Conservation (phyloP, 163 green algal genomes). For the Volvox carteri region DNA sequence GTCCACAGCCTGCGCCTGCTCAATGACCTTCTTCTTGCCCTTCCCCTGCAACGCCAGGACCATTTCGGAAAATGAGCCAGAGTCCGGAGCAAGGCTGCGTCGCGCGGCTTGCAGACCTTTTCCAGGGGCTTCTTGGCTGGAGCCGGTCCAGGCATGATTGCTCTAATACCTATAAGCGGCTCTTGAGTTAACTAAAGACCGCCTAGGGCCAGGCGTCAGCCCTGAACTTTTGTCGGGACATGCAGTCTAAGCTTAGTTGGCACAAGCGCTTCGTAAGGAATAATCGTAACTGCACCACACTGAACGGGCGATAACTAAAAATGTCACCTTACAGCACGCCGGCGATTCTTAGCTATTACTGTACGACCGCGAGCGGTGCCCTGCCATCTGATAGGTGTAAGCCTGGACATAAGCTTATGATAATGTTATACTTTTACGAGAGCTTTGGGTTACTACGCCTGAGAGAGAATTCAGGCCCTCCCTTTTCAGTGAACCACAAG, state of each 20-base stretch:
- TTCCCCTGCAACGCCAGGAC: constrained; percentile 45
- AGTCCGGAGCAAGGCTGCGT: background rate
- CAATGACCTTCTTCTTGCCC: constrained; percentile 58
- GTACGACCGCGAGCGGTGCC: background rate
- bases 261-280: background rate
- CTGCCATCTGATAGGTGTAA: background rate
- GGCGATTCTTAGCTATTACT: constrained; percentile 30
- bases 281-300: background rate
- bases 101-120: constrained; percentile 30
- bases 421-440: no score
- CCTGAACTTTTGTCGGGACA: constrained; percentile 17
- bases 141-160: constrained; percentile 9
- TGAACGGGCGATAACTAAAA: background rate
- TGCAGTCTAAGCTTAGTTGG: background rate
- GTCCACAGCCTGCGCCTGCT: constrained; percentile 42
- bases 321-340: background rate
- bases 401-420: no score
- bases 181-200: background rate
- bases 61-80: background rate
- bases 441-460: no score
- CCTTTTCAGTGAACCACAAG: no score
- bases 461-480: no score
- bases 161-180: background rate
- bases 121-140: constrained; percentile 28
- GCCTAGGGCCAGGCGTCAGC: constrained; percentile 19